Conservation (phyloP, 805 yeast species). For the Hagleromyces aurorensis region DNA sequence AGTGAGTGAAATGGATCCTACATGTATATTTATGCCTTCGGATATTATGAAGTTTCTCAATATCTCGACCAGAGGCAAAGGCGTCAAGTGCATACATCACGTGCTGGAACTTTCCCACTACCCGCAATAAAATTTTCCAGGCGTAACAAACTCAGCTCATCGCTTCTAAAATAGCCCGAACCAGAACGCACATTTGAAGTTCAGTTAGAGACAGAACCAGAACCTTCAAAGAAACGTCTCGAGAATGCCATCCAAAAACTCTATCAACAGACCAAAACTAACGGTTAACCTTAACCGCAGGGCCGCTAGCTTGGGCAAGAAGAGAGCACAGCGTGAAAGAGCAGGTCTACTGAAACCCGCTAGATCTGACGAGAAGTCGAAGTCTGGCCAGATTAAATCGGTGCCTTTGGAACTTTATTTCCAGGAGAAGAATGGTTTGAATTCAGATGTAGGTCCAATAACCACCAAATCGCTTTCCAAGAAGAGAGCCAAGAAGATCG, state of each 20-base stretch:
- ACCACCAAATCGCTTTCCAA: conserved; percentile 63
- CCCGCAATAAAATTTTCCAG: no score
- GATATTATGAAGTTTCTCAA: no score
- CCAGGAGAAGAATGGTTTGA: conserved; percentile 20
- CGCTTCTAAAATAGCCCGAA: neutral
- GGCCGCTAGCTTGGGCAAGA: conserved; percentile 42
- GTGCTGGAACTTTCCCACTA: no score
- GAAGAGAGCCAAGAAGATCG: conserved; percentile 70
- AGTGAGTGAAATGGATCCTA: no score
- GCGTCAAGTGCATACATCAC: no score
- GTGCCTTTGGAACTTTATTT: conserved; percentile 38
- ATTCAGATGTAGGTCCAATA: conserved; percentile 13
- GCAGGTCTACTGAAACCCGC: conserved; percentile 37
- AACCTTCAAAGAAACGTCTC: neutral
- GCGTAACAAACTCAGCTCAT: no score
- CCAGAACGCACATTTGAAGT: neutral
- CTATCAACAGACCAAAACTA: conserved; percentile 72
- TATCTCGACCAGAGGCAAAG: no score
- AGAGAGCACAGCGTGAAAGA: conserved; percentile 46
- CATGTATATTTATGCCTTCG: no score
- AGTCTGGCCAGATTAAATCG: conserved; percentile 36
- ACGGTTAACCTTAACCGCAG: conserved; percentile 44
- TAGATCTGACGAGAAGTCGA: conserved; percentile 37
- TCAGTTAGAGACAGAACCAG: neutral
- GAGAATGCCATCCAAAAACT: conserved; percentile 72